Evolutionary conservation across 495 filamentous ascomycete genomes (phyloP).

Genomic region (Podospora australis): DNA sequence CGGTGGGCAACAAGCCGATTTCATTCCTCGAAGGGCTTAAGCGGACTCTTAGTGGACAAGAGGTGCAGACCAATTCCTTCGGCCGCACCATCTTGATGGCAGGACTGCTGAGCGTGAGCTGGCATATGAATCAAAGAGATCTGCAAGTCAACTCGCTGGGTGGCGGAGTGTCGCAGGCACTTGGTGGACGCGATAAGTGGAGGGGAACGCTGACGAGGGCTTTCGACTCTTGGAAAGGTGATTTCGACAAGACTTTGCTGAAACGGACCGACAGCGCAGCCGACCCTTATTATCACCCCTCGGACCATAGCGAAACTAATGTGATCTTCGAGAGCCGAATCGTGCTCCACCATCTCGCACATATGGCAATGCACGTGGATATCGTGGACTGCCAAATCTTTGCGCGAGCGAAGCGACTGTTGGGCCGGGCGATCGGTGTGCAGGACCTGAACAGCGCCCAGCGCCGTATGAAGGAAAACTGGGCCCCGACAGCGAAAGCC

Average conservation of each 20-base stretch:
- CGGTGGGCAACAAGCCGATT: constrained; percentile 77
- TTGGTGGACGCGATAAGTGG: constrained; percentile 92
- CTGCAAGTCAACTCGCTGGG: constrained; percentile 87
- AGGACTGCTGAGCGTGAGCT: constrained; percentile 85
- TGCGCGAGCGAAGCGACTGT: constrained; percentile 72
- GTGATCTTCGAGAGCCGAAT: constrained; percentile 80
- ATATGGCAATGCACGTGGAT: constrained; percentile 98
- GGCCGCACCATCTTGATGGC: constrained; percentile 95
- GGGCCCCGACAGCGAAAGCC: constrained; percentile 88
- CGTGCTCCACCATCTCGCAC: constrained; percentile 86
- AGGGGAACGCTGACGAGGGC: constrained; percentile 77
- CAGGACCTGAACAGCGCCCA: constrained; percentile 76
- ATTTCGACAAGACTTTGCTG: constrained; percentile 78
- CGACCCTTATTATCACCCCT: constrained; percentile 42
- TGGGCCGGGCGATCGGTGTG: constrained; percentile 77
- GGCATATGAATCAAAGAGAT: constrained; percentile 97
- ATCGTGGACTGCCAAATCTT: constrained; percentile 98
- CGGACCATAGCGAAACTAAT: constrained; percentile 54
- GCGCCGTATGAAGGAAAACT: constrained; percentile 77
- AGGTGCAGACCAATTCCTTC: constrained; percentile 88
- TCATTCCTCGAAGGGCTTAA: constrained; percentile 91
- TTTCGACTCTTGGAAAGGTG: constrained; percentile 90
- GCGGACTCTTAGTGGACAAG: constrained; percentile 77
- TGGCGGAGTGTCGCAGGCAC: constrained; percentile 61
- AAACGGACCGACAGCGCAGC: constrained; percentile 34